phyloP scores from a whole-genome alignment of 257 asterid genomes.

The Jasminum sambac region DNA sequence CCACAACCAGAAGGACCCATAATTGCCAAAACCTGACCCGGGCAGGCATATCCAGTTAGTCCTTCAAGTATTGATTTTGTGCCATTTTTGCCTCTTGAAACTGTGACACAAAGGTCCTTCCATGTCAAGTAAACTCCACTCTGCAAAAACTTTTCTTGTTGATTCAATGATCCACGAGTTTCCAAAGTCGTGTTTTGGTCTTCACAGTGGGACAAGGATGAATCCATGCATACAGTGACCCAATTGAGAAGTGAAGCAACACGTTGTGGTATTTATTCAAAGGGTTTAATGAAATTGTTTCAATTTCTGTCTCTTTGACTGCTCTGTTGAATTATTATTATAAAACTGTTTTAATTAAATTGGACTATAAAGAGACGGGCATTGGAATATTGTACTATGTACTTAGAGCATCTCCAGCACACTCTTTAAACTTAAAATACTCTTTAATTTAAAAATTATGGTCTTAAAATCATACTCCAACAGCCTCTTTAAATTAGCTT shows the following conservation, averaged over 20 bases:
- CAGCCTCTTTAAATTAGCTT: too few species aligned
- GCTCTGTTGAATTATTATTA: too few species aligned
- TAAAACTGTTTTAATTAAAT: too few species aligned
- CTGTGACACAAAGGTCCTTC: slow-evolving; percentile 45
- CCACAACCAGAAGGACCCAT: slow-evolving; percentile 49
- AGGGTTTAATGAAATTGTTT: neutral
- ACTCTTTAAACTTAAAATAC: too few species aligned
- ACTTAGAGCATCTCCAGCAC: too few species aligned
- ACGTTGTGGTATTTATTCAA: neutral
- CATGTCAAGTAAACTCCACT: slow-evolving; percentile 32
- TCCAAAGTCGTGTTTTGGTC: neutral
- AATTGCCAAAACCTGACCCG: slow-evolving; percentile 35
- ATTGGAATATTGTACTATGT: too few species aligned
- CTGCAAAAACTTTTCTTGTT: neutral
- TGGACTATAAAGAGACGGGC: too few species aligned
- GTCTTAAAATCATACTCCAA: too few species aligned
- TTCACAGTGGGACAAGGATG: slow-evolving; percentile 5
- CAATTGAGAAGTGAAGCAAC: neutral
- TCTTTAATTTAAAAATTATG: too few species aligned
- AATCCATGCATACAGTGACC: slow-evolving; percentile 22
- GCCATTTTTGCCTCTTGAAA: slow-evolving; percentile 17
- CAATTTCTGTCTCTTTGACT: too few species aligned
- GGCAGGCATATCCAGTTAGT: slow-evolving; percentile 34
- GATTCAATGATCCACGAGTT: neutral
- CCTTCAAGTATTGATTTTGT: slow-evolving; percentile 32